A percentile compares a stretch with the other conserved stretches of the same genome.
Evolutionary conservation across 1,284 basidiomycete species (phyloP).

Genomic region (Leccinum glutinopallens): DNA sequence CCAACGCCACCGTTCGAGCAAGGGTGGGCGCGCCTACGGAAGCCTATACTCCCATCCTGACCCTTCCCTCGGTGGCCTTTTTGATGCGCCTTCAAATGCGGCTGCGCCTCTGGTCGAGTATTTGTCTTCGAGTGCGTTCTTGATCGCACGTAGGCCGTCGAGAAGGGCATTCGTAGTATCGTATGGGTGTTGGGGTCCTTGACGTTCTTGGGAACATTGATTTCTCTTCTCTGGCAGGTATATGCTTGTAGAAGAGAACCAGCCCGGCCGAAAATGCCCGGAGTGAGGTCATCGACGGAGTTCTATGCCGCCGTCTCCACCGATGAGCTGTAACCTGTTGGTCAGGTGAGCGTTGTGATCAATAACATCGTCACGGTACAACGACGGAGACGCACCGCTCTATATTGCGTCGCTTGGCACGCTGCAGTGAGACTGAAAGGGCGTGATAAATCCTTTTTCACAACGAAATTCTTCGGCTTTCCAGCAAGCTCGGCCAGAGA

Average conservation of each 20-base stretch:
- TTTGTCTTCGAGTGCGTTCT: conserved; percentile 95
- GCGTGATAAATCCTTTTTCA: conserved; percentile 92
- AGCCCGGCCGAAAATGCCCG: conserved; percentile 93
- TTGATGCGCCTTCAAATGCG: conserved; percentile 96
- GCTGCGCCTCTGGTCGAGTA: conserved; percentile 80
- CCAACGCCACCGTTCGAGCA: conserved; percentile 96
- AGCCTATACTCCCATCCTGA: conserved; percentile 96
- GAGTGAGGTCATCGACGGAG: conserved; percentile 94
- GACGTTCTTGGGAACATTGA: conserved; percentile 96
- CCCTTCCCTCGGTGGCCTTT: conserved; percentile 87
- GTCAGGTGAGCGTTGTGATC: conserved; percentile 21
- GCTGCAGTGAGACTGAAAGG: conserved; percentile 92
- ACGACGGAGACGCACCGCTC: conserved; percentile 64
- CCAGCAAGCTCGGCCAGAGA: conserved; percentile 89
- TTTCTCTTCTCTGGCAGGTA: conserved; percentile 93
- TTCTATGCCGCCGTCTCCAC: conserved; percentile 95
- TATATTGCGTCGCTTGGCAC: conserved; percentile 98
- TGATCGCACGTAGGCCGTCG: conserved; percentile 94
- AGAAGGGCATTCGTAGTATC: conserved; percentile 93
- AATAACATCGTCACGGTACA: conserved; percentile 17
- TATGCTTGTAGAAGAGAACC: conserved; percentile 98
- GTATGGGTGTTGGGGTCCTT: conserved; percentile 99
- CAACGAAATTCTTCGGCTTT: conserved; percentile 87
- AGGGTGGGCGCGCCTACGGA: conserved; percentile 96
- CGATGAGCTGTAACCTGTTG: conserved; percentile 83